Evolutionary conservation across 495 filamentous ascomycete species (phyloP).

Genomic region (Tuber magnatum): DNA sequence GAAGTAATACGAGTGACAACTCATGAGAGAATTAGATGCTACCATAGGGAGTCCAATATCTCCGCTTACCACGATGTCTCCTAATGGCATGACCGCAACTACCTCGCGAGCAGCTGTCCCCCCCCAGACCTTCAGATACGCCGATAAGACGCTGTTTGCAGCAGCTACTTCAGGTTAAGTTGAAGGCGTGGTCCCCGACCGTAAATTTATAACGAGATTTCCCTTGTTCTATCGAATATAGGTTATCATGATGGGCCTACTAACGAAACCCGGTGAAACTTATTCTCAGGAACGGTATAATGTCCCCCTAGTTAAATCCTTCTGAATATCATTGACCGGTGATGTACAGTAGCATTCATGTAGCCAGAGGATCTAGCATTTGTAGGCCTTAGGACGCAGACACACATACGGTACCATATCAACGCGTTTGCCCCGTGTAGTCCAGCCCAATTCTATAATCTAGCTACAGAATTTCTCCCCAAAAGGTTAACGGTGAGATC

Average conservation of each 20-base stretch:
- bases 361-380: background rate
- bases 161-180: background rate
- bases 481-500: background rate
- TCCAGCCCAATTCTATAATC: background rate
- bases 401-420: background rate
- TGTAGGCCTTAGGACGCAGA: background rate
- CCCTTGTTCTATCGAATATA: background rate
- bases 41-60: background rate
- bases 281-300: background rate
- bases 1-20: background rate
- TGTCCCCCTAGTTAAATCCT: background rate
- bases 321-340: background rate
- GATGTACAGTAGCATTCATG: background rate
- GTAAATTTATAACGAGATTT: background rate
- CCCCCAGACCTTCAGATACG: background rate
- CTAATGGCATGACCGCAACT: background rate
- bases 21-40: background rate
- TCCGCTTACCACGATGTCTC: background rate
- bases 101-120: background rate
- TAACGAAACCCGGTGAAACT: background rate
- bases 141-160: background rate
- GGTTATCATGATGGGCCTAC: background rate
- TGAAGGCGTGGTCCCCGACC: background rate
- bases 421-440: background rate
- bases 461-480: background rate